phyloP scores from a whole-genome alignment of 495 filamentous ascomycete species.

The Daldinia caldariorum region DNA sequence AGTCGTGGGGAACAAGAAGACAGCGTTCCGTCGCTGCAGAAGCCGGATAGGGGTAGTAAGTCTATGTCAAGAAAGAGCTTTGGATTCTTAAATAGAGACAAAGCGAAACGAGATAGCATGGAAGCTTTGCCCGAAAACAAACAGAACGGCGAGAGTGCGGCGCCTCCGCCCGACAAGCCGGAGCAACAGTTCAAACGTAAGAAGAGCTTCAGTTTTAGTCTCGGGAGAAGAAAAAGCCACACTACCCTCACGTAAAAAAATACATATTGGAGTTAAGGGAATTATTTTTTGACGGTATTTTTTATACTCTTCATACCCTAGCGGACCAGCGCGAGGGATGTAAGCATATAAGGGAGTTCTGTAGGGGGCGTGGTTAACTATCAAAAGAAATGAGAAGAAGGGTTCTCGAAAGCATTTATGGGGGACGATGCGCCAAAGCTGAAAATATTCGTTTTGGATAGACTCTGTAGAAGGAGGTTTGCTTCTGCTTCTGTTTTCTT shows the following conservation, averaged over 20 bases:
- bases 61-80: conserved; percentile 62
- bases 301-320: conserved; percentile 7
- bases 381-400: conserved; percentile 27
- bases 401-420: conserved; percentile 41
- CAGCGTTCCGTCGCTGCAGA: conserved; percentile 53
- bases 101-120: conserved; percentile 45
- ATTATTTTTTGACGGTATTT: conserved; percentile 15
- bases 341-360: conserved; percentile 37
- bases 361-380: conserved; percentile 15
- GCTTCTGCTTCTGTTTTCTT: conserved; percentile 12
- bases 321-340: conserved; percentile 19
- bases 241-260: conserved; percentile 51
- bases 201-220: conserved; percentile 65
- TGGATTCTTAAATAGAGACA: conserved; percentile 54
- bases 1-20: conserved; percentile 50
- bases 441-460: conserved; percentile 22
- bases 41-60: conserved; percentile 51
- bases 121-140: conserved; percentile 46
- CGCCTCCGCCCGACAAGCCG: conserved; percentile 40
- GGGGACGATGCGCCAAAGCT: conserved; percentile 26
- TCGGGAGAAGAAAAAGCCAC: conserved; percentile 69
- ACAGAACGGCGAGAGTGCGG: conserved; percentile 47
- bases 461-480: conserved; percentile 25
- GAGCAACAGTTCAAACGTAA: conserved; percentile 51
- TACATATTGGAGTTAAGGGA: conserved; percentile 24